These are phyloP conservation scores for Malassezia sympodialis DNA, from an alignment of 1,284 basidiomycete genomes.

Conservation along the genomic window DNA sequence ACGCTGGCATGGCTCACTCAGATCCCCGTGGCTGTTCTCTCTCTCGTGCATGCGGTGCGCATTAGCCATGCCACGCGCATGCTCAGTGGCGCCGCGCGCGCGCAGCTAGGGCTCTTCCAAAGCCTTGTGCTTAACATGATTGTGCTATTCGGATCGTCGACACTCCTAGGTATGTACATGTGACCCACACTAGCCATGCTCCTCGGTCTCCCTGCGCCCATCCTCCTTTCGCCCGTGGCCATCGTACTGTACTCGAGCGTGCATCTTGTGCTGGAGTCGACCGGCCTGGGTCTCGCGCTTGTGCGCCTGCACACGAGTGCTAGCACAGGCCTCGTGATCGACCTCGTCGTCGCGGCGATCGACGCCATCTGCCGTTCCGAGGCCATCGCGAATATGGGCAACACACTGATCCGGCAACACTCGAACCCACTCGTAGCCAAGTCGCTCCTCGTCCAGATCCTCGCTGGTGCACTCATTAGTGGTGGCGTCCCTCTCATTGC, in stretches of 20 bases:
- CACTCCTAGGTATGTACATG: background rate
- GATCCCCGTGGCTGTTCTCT: conserved; percentile 23
- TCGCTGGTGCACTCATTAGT: conserved; percentile 28
- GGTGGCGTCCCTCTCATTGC: conserved; percentile 32
- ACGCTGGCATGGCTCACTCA: background rate
- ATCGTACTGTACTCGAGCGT: conserved; percentile 27
- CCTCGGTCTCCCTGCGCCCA: conserved; percentile 23
- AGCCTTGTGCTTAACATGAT: conserved; percentile 29
- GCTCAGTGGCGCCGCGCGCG: conserved; percentile 21
- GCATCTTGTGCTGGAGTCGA: conserved; percentile 18
- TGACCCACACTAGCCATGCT: conserved; percentile 9
- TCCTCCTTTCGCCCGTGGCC: conserved; percentile 23
- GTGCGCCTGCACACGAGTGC: conserved; percentile 7
- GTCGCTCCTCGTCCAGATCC: conserved; percentile 24
- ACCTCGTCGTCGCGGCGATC: conserved; percentile 23
- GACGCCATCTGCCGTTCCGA: conserved; percentile 33
- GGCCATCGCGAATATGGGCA: conserved; percentile 28
- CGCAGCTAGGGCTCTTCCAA: conserved; percentile 23
- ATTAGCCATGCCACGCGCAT: conserved; percentile 32
- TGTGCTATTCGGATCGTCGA: conserved; percentile 29
- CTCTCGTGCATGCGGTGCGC: conserved; percentile 24
- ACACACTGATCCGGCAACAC: conserved; percentile 22
- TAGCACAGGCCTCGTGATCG: conserved; percentile 17
- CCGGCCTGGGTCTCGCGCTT: conserved; percentile 17
- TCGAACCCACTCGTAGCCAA: conserved; percentile 17